Conservation (phyloP, 495 filamentous ascomycete species). For the Trichoderma reesei region DNA sequence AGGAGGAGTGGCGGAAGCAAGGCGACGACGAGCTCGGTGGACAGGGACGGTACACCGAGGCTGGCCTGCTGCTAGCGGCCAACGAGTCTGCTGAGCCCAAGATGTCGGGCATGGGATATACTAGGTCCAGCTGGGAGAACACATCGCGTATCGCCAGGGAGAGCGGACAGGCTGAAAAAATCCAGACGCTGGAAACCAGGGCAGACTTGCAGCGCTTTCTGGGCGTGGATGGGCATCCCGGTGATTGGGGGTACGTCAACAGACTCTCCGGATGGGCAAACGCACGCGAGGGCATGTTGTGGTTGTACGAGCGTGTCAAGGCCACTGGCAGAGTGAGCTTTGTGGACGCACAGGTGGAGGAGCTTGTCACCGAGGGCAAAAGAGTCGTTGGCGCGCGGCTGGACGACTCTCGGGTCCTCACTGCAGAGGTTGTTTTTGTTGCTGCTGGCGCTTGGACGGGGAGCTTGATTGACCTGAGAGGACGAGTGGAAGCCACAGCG, state of each 20-base stretch:
- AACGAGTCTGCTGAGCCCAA: constrained; percentile 27
- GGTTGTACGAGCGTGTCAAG: constrained; percentile 44
- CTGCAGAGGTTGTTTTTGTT: constrained; percentile 65
- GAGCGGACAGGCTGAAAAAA: constrained; percentile 33
- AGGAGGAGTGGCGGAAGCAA: constrained; percentile 58
- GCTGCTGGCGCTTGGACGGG: constrained; percentile 83
- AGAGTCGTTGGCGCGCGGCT: constrained; percentile 46
- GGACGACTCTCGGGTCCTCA: constrained; percentile 39
- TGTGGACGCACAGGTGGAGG: constrained; percentile 48
- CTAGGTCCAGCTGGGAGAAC: constrained; percentile 55
- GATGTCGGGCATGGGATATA: constrained; percentile 52
- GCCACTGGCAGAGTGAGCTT: constrained; percentile 53
- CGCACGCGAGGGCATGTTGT: constrained; percentile 62
- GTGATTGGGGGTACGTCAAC: constrained; percentile 75
- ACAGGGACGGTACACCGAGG: constrained; percentile 63
- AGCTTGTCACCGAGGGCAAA: constrained; percentile 36
- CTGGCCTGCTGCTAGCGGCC: constrained; percentile 61
- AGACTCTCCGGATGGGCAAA: constrained; percentile 73
- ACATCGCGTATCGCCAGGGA: constrained; percentile 34
- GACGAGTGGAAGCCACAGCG: constrained; percentile 64
- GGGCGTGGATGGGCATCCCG: constrained; percentile 39
- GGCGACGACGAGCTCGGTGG: constrained; percentile 42
- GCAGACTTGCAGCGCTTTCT: constrained; percentile 40
- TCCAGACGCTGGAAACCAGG: constrained; percentile 40
- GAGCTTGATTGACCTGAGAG: constrained; percentile 65